Base-by-base conservation (phyloP, 805 yeast genomes). In the Spathaspora gorwiae region DNA sequence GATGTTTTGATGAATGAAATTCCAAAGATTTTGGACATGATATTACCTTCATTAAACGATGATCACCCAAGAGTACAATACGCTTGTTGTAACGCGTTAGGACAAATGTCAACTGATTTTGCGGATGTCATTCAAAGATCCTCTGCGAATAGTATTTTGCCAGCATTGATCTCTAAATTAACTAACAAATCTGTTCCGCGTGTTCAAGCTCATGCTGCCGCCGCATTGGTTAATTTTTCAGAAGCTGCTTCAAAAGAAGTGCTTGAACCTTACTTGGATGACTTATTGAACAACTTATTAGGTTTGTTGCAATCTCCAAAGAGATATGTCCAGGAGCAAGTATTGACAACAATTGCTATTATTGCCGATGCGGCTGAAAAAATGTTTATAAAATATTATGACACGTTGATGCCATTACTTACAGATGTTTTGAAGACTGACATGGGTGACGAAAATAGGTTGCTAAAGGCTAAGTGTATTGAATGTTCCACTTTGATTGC, bases 161-260 rank as follows among this genome's bases (percentile, higher is more conserved):
- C 98, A 6, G 94, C 95, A 2, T 75, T 94, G 52, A 87, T 94
- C 44, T 81, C 95, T 10, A 88, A 80, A 72, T 76, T 94, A 43
- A 81, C 84, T 2, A 73, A 76, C 50, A 77, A 77, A 51, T 80
- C 89, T 40, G 90, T 84, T 46, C 92, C 95, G 42, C 76, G 98
- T 59, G 99, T 94, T 24, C 98, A 92, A 69, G 88, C 97, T 0
- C 99, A 94, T 61, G 98, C 97, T 13, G 97, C 99, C 37, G 99
- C 99, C 43, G 99, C 99, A 0, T 73, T 92, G 56, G 98, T 94
- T 39, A 94, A 94, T 63, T 94, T 94, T 62, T 81, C 92, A 35
- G 99, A 94, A 66, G 89, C 86, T 51, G 96, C 98, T 2, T 70
- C 87, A 6, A 86, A 88, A 59, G 95, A 87, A 50, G 80, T 83